These are phyloP conservation scores for Gymnopilus dilepis DNA, from an alignment of 768 basidiomycete genomes.

Conservation along the genomic window DNA sequence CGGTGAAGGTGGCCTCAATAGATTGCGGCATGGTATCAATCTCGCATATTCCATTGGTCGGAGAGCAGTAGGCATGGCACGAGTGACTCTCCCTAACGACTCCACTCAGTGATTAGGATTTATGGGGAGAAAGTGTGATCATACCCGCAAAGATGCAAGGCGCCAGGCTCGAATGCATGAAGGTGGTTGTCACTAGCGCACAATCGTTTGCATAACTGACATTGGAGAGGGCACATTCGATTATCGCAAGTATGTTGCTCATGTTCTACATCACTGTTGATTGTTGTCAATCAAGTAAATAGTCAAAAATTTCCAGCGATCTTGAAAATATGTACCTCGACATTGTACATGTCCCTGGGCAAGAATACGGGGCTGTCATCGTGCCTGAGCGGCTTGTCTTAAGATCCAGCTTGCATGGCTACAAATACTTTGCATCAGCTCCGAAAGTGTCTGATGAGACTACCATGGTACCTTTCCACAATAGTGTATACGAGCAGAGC, in stretches of 20 bases:
- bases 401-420: too few relatives aligned
- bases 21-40: slow-evolving; percentile 64
- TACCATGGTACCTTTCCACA: slow-evolving; percentile 52
- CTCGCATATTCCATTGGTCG: slow-evolving; percentile 55
- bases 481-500: slow-evolving; percentile 56
- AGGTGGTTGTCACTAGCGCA: slow-evolving; percentile 56
- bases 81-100: too few relatives aligned
- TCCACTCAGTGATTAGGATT: too few relatives aligned
- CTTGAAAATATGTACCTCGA: slow-evolving; percentile 47
- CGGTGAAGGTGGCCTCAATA: slow-evolving; percentile 66
- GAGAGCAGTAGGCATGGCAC: slow-evolving; percentile 35
- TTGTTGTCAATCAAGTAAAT: background rate
- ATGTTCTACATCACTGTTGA: slow-evolving; percentile 33
- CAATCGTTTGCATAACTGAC: slow-evolving; percentile 52
- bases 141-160: slow-evolving; percentile 64
- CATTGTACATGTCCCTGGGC: slow-evolving; percentile 46
- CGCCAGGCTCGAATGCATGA: slow-evolving; percentile 47
- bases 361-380: slow-evolving; percentile 35
- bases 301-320: background rate
- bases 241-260: slow-evolving; percentile 54
- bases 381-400: too few relatives aligned
- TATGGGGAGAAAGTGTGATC: slow-evolving; percentile 18
- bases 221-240: slow-evolving; percentile 56
- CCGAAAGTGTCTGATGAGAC: too few relatives aligned
- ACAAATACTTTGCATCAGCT: too few relatives aligned